Evolutionary conservation across 768 basidiomycete genomes (phyloP).

Genomic region (Russula olivacea): DNA sequence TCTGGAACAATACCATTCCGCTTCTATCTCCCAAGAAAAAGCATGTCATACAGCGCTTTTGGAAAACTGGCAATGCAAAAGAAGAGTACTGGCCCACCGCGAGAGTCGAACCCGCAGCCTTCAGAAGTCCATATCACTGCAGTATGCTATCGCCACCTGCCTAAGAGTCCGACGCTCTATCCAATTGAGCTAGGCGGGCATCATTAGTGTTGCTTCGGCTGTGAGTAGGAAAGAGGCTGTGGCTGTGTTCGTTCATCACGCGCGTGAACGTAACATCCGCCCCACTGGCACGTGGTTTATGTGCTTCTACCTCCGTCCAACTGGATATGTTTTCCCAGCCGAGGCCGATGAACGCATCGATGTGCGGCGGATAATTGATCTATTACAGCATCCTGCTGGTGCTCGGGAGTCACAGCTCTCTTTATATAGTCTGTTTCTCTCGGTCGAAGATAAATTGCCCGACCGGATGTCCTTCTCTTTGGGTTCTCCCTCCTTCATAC

Average conservation of each 20-base stretch:
- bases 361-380: background rate
- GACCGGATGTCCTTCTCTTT: background rate
- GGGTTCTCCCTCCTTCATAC: background rate
- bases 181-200: slow-evolving; percentile 64
- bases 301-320: background rate
- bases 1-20: too few relatives aligned
- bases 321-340: background rate
- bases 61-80: background rate
- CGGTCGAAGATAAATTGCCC: background rate
- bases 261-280: background rate
- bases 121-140: slow-evolving; percentile 42
- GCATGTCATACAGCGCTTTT: too few relatives aligned
- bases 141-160: background rate
- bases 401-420: background rate
- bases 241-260: background rate
- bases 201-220: slow-evolving; percentile 21
- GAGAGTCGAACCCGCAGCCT: slow-evolving; percentile 61
- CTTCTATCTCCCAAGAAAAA: too few relatives aligned
- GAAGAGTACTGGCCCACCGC: slow-evolving; percentile 44
- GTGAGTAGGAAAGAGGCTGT: background rate
- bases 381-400: background rate
- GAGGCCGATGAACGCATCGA: background rate
- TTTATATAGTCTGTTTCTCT: background rate
- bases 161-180: slow-evolving; percentile 65
- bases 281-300: background rate